These are phyloP conservation scores for Tetrahymena malaccensis DNA, from an alignment of 73 alveolate genomes.

Conservation along the genomic window DNA sequence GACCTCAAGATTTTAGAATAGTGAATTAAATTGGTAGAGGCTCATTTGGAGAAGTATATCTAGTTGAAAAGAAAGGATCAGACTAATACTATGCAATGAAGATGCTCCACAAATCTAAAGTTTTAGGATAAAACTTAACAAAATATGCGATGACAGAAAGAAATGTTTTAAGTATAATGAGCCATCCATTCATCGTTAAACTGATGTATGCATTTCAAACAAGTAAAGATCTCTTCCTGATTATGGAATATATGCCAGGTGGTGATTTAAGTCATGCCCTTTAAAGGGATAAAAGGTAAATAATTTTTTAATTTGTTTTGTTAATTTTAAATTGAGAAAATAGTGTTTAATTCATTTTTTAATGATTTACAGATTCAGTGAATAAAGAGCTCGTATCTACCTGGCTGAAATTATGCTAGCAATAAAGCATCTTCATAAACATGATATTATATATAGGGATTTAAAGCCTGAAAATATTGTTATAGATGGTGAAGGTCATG, in stretches of 20 bases:
- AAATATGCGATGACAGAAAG: constrained; percentile 87
- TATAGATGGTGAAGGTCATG: constrained; percentile 91
- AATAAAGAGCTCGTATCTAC: constrained; percentile 78
- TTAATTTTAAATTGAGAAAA: no score
- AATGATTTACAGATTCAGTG: constrained; percentile 58
- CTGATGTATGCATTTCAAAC: constrained; percentile 89
- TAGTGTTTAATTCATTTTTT: constrained; percentile 1
- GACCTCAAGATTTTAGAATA: constrained; percentile 52
- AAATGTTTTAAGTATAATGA: constrained; percentile 70
- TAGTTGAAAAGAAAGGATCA: constrained; percentile 52
- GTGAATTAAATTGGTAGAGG: constrained; percentile 76
- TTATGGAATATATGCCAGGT: constrained; percentile 86
- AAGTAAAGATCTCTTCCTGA: constrained; percentile 63
- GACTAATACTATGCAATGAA: constrained; percentile 73
- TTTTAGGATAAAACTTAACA: constrained; percentile 75
- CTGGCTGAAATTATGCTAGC: constrained; percentile 86
- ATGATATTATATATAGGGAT: constrained; percentile 90
- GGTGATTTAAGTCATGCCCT: constrained; percentile 83
- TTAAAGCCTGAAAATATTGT: constrained; percentile 94
- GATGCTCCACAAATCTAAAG: constrained; percentile 61
- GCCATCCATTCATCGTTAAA: constrained; percentile 91
- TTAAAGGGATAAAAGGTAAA: constrained; percentile 52
- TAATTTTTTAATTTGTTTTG: no score
- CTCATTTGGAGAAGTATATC: constrained; percentile 71
- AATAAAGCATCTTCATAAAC: constrained; percentile 76